Base-by-base conservation (phyloP, 1,284 basidiomycete species). In the Paramarasmius palmivorus region DNA sequence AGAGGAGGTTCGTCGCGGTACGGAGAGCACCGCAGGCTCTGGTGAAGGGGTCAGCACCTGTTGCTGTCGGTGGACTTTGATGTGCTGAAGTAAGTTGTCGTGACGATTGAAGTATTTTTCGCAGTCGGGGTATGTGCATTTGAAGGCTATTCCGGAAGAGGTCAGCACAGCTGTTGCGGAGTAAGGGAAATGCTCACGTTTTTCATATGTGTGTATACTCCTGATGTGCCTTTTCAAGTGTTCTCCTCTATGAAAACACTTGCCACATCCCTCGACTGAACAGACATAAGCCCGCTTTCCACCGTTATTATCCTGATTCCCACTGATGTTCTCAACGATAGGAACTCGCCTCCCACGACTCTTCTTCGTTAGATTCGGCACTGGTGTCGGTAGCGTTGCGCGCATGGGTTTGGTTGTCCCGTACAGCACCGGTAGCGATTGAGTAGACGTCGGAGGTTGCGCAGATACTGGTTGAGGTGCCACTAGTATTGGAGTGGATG, bases 51-150 rank as follows among this genome's bases (percentile, higher is more conserved):
- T n/a, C 25, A 32, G 17, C 44, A n/a, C 29, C 29, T 32, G 29
- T 23, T 37, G 46, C 19, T 8, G 45, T 63, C 79, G 78, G 67
- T 84, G 82, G 35, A 84, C 79, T 44, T 79, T 79, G 77, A 90
- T 85, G 63, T 92, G 90, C 69, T 91, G 88, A 34, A 84, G 83
- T 26, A 93, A 80, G 65, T 94, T 94, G 67, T 94, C 92, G 63
- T 91, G 89, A 48, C 92, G 78, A 67, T 87, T 90, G 66, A 94
- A 94, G 57, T 84, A 83, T 74, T 92, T 92, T 52, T 81, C 84
- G 65, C 92, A 94, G 8, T 82, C 83, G 20, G 88, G 83, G 67
- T 84, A 84, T 9, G 82, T 82, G 68, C 90, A 94, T 64, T 82
- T 82, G 71, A 89, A 84, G 54, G 90, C 89, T 92, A 64, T 6